A percentile compares a stretch with the other conserved stretches of the same genome.
These are phyloP conservation scores for Corymbia maculata DNA, from an alignment of 345 rosid genomes.

Conservation along the genomic window DNA sequence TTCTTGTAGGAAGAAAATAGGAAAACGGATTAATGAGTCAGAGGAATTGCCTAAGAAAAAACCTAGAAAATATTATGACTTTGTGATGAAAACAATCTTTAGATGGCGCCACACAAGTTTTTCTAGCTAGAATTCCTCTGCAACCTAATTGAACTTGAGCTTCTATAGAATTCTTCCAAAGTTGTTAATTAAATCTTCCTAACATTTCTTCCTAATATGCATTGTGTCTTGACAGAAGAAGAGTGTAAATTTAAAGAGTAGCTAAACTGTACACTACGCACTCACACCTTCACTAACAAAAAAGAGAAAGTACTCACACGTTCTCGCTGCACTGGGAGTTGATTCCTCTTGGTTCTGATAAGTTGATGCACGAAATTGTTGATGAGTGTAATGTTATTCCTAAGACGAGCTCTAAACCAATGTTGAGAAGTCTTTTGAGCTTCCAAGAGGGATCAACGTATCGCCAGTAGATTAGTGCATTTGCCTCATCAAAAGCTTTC, in stretches of 20 bases:
- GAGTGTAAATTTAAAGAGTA: not conserved
- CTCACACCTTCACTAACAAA: not conserved
- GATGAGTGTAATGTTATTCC: slow-evolving; percentile 30
- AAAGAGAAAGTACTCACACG: slow-evolving; percentile 10
- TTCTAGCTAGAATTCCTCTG: not conserved
- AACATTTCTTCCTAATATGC: not conserved
- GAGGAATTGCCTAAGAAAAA: not conserved
- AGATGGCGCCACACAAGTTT: not conserved
- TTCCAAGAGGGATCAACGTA: slow-evolving; percentile 63
- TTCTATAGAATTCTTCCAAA: not conserved
- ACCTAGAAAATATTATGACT: not conserved
- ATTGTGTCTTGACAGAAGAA: not conserved
- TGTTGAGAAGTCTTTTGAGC: slow-evolving; percentile 38
- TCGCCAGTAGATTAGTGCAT: slow-evolving; percentile 36
- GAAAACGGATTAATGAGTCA: not conserved
- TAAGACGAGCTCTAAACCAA: slow-evolving; percentile 49
- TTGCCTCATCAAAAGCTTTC: slow-evolving; percentile 66
- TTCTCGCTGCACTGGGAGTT: slow-evolving; percentile 4
- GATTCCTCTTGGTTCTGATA: slow-evolving; percentile 37
- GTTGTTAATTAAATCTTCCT: not conserved
- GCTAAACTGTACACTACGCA: not conserved
- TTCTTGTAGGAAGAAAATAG: slow-evolving; percentile 11
- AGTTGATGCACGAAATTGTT: slow-evolving; percentile 40
- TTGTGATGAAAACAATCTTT: not conserved
- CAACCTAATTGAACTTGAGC: not conserved